A percentile compares a stretch with the other conserved stretches of the same genome.
Conservation (phyloP, 2,329 filamentous ascomycete species). For the Paracoccidioides lutzii region DNA sequence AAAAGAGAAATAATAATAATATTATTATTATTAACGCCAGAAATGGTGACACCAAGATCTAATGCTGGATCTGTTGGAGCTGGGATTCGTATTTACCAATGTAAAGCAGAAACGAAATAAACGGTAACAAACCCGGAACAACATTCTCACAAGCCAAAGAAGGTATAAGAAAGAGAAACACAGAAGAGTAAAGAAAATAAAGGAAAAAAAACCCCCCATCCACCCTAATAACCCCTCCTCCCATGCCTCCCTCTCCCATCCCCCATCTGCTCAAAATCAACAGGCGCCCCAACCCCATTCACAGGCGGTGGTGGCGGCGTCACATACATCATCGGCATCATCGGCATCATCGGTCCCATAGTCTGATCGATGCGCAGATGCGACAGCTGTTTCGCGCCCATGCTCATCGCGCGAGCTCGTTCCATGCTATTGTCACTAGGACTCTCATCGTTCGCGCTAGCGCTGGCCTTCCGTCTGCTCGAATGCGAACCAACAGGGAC, state of each 20-base stretch:
- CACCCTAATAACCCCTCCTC: not conserved
- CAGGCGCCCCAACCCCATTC: not conserved
- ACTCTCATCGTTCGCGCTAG: not conserved
- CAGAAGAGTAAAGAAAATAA: not conserved
- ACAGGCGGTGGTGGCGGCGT: not conserved
- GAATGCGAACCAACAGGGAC: not conserved
- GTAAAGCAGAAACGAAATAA: not conserved
- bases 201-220: not conserved
- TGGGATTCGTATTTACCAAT: not conserved
- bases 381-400: not conserved
- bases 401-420: slow-evolving; percentile 1
- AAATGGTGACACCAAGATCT: not conserved
- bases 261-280: not conserved
- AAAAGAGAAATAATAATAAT: not conserved
- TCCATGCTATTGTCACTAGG: slow-evolving; percentile 4
- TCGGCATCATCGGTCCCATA: not conserved
- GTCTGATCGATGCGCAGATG: not conserved
- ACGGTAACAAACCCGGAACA: not conserved
- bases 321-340: not conserved
- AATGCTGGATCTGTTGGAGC: not conserved
- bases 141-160: not conserved
- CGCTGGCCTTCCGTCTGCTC: slow-evolving; percentile 1
- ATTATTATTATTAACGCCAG: not conserved
- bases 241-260: not conserved
- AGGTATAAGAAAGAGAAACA: not conserved